These are phyloP conservation scores for Crithidia bombi DNA, from an alignment of 208 protist species.

Conservation along the genomic window DNA sequence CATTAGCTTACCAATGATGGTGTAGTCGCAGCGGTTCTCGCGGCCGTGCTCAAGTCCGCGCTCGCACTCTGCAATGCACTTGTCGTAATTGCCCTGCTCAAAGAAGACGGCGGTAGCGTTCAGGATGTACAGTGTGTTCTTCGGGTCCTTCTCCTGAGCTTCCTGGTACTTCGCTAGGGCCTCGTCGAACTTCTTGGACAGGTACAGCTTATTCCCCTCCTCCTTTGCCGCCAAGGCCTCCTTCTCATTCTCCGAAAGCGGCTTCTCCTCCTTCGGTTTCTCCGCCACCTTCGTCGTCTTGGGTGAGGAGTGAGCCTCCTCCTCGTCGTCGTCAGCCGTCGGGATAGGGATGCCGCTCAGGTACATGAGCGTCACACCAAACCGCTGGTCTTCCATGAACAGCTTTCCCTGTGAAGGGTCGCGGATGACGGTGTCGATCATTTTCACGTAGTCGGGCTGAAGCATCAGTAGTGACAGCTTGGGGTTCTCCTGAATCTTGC, in stretches of 20 bases:
- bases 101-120: conserved; percentile 95
- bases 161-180: conserved; percentile 90
- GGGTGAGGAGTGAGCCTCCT: conserved; percentile 43
- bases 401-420: conserved; percentile 72
- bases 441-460: conserved; percentile 93
- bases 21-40: conserved; percentile 93
- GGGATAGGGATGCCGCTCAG: conserved; percentile 83
- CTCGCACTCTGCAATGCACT: conserved; percentile 92
- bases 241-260: conserved; percentile 61
- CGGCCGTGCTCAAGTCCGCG: conserved; percentile 88
- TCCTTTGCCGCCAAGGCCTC: conserved; percentile 88
- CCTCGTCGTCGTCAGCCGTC: conserved; percentile 63
- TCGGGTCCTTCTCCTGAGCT: conserved; percentile 81
- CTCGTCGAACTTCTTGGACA: conserved; percentile 94
- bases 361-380: conserved; percentile 81
- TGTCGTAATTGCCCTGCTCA: conserved; percentile 93
- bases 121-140: conserved; percentile 90
- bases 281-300: conserved; percentile 35
- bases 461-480: conserved; percentile 83
- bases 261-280: conserved; percentile 41
- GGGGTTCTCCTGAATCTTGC: conserved; percentile 89
- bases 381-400: conserved; percentile 88
- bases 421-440: conserved; percentile 83
- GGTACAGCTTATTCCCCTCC: conserved; percentile 95
- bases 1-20: conserved; percentile 91